These are phyloP conservation scores for Eimeria nieschulzi DNA, from an alignment of 169 alveolate species.

Conservation along the genomic window DNA sequence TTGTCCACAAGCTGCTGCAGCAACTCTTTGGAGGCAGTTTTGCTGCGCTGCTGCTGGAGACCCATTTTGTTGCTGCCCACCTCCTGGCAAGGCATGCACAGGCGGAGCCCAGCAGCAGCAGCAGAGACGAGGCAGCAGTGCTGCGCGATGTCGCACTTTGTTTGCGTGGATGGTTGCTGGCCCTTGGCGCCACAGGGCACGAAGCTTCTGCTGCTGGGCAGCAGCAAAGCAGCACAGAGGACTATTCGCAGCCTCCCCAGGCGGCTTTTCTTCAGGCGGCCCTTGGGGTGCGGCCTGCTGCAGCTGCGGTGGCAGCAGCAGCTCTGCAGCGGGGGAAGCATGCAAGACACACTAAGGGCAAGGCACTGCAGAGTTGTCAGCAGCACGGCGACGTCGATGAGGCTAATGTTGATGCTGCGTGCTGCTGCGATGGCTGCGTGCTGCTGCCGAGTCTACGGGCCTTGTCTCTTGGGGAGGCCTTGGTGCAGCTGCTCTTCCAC, in stretches of 20 bases:
- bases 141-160: slow-evolving; percentile 8
- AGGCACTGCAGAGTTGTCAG: background rate
- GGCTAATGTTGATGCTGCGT: background rate
- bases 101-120: slow-evolving; percentile 12
- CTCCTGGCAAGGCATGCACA: background rate
- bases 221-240: background rate
- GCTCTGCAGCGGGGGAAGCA: background rate
- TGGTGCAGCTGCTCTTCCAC: slow-evolving; percentile 12
- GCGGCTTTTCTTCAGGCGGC: background rate
- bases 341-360: too few species aligned
- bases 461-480: slow-evolving; percentile 15
- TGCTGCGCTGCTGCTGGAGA: slow-evolving; percentile 21
- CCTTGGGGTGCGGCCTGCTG: background rate
- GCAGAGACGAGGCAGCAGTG: background rate
- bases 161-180: slow-evolving; percentile 14
- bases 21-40: slow-evolving; percentile 1
- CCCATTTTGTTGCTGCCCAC: background rate
- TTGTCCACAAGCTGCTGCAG: background rate
- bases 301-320: slow-evolving; percentile 12
- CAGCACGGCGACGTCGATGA: background rate
- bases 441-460: background rate
- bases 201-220: background rate
- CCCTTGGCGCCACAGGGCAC: background rate
- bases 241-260: background rate
- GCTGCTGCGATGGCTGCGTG: slow-evolving; percentile 16